Percentiles rank a stretch among this genome's conserved stretches.
phyloP scores from a whole-genome alignment of 305 asterid species.

The Solanum aculeatissimum region DNA sequence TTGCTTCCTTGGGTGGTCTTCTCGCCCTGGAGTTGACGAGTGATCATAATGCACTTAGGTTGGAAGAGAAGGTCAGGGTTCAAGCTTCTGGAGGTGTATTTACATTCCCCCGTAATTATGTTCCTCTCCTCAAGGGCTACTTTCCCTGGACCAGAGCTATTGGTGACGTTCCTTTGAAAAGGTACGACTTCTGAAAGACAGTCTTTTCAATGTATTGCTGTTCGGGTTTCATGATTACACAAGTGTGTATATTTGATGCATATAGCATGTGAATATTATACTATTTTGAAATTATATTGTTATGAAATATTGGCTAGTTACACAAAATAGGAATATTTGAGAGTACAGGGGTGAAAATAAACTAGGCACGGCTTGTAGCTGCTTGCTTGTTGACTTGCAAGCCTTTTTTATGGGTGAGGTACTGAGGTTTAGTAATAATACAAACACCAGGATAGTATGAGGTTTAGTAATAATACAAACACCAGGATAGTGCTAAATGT shows the following conservation, averaged over 20 bases:
- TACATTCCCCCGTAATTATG: not conserved
- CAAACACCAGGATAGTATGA: no score
- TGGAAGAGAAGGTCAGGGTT: not conserved
- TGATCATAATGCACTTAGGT: not conserved
- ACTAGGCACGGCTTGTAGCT: no score
- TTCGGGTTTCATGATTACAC: not conserved
- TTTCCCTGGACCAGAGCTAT: not conserved
- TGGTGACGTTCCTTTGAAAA: conserved; percentile 2
- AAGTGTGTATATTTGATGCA: not conserved
- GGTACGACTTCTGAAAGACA: not conserved
- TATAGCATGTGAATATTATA: not conserved
- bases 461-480: no score
- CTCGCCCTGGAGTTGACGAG: not conserved
- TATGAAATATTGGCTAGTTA: no score
- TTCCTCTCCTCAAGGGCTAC: not conserved
- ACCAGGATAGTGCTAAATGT: no score
- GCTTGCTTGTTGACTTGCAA: no score
- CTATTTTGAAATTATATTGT: no score
- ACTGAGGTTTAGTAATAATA: no score
- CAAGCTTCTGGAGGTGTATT: not conserved
- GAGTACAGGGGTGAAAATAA: no score
- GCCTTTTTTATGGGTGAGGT: no score
- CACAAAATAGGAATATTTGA: no score
- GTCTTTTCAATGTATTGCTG: not conserved
- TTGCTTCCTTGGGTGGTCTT: not conserved